Evolutionary conservation across 2,329 filamentous ascomycete species (phyloP), one percentile per base, ranked within the genome.

Genomic region (Akanthomyces uredinophilus): DNA sequence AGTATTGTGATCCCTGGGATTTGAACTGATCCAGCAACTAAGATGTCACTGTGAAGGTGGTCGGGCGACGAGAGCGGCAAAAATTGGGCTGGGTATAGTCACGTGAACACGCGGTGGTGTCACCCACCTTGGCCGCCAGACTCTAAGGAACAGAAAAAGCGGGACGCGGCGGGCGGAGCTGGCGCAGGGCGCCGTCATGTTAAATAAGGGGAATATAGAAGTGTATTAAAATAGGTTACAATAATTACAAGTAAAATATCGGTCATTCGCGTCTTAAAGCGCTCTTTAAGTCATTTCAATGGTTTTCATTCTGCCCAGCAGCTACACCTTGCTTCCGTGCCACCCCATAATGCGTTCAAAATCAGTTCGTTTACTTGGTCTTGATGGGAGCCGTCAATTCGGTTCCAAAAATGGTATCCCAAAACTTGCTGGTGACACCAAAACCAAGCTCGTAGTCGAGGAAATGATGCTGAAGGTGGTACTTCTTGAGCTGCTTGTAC

Each of bases 391-490:
- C 68, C 43, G 71, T 63, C 52, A 99, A 81, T 77, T 96, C 89
- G 1, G 95, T 99, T 67, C 92, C 92, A 72, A 99, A 99, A 7
- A 99, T 78, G 55, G 79, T 80, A 74, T 99, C 95, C 95, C 95
- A 99, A 81, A 99, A 96, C 67, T 88, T 87, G 81, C 90, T 97
- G 37, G 94, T 97, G 57, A 99, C 94, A 62, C 95, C 95, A 69
- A 98, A 99, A 58, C 95, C 95, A 67, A 96, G 94, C 76, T 99
- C 90, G 74, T 96, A 99, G 74, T 99, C 95, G 65, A 95, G 91
- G 76, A 97, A 99, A 78, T 99, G 95, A 74, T 99, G 95, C 73
- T 92, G 87, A 35, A 99, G 87, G 73, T 99, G 95, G 72, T 97
- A 96, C 77, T 96, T 98, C 87, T 99, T 99, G 70, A 98, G 85